These are phyloP conservation scores for Penicillium longicatenatum DNA, from an alignment of 495 filamentous ascomycete genomes.

Conservation along the genomic window DNA sequence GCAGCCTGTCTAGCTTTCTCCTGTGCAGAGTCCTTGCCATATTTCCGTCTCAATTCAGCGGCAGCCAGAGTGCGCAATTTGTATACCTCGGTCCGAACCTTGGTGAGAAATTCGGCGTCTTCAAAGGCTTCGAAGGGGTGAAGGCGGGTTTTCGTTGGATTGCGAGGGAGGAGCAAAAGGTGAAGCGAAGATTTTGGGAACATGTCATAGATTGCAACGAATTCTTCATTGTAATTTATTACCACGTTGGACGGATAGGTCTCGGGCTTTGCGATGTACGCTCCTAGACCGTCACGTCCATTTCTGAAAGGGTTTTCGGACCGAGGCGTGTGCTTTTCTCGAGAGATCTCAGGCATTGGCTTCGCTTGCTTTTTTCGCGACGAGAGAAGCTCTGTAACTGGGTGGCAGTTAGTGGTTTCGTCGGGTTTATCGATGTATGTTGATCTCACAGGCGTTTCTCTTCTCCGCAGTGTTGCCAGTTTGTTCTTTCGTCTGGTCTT, in stretches of 20 bases:
- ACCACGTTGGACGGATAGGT: constrained; percentile 62
- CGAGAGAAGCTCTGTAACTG: constrained; percentile 71
- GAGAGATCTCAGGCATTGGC: constrained; percentile 22
- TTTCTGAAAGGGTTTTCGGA: constrained; percentile 27
- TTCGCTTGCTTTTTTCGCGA: constrained; percentile 54
- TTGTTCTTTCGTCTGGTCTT: constrained; percentile 1
- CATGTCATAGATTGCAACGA: constrained; percentile 79
- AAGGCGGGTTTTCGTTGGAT: constrained; percentile 56
- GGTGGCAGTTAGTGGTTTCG: not conserved
- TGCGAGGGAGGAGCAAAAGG: constrained; percentile 81
- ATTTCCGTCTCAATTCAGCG: constrained; percentile 70
- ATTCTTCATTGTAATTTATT: constrained; percentile 67
- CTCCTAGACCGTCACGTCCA: constrained; percentile 64
- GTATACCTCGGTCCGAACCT: constrained; percentile 58
- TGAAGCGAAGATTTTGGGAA: constrained; percentile 88
- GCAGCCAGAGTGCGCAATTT: constrained; percentile 67
- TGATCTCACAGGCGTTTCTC: constrained; percentile 45
- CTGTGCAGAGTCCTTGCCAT: constrained; percentile 61
- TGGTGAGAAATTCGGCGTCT: constrained; percentile 68
- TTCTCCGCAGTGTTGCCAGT: constrained; percentile 30
- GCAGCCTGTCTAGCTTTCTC: constrained; percentile 60
- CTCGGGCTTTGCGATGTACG: constrained; percentile 70
- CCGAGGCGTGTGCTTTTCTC: not conserved
- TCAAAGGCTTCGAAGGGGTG: constrained; percentile 82
- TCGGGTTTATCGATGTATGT: not conserved